Percentiles rank a stretch among this genome's conserved stretches.
Evolutionary conservation across 2,329 filamentous ascomycete species (phyloP).

Genomic region (Penicillium sp.): DNA sequence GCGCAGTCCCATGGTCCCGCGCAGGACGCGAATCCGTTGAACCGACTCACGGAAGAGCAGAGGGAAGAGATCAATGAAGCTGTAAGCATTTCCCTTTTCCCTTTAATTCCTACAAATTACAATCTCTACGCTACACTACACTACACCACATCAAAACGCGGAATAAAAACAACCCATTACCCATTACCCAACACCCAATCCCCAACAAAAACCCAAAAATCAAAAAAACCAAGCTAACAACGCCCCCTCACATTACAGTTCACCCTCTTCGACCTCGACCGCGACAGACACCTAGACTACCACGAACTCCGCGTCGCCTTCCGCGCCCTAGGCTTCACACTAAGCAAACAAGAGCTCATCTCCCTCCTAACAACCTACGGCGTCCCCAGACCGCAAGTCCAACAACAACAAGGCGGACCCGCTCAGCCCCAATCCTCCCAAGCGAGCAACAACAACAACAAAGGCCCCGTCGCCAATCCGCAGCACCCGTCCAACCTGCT

Average conservation of each 20-base stretch:
- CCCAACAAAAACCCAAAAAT: background rate
- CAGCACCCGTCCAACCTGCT: constrained; percentile 64
- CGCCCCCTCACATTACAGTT: constrained; percentile 57
- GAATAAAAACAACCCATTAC: too few relatives aligned
- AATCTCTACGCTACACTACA: too few relatives aligned
- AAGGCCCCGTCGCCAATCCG: constrained; percentile 44
- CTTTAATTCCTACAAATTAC: too few relatives aligned
- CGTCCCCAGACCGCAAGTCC: constrained; percentile 60
- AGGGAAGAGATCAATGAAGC: constrained; percentile 91
- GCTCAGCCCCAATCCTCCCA: constrained; percentile 36
- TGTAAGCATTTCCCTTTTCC: constrained; percentile 51
- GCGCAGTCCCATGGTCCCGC: constrained; percentile 42
- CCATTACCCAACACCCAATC: too few relatives aligned
- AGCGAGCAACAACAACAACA: too few relatives aligned
- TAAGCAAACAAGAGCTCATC: constrained; percentile 81
- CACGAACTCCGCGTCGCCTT: constrained; percentile 97
- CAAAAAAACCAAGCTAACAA: background rate
- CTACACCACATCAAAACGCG: too few relatives aligned
- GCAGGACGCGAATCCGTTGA: constrained; percentile 50
- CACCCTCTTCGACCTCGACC: constrained; percentile 92
- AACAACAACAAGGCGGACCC: constrained; percentile 28
- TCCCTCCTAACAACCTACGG: constrained; percentile 77
- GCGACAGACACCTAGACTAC: constrained; percentile 90
- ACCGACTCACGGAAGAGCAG: constrained; percentile 75
- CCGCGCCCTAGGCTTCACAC: constrained; percentile 89